Conservation (phyloP, 495 filamentous ascomycete genomes). For the Lophium mytilinum region DNA sequence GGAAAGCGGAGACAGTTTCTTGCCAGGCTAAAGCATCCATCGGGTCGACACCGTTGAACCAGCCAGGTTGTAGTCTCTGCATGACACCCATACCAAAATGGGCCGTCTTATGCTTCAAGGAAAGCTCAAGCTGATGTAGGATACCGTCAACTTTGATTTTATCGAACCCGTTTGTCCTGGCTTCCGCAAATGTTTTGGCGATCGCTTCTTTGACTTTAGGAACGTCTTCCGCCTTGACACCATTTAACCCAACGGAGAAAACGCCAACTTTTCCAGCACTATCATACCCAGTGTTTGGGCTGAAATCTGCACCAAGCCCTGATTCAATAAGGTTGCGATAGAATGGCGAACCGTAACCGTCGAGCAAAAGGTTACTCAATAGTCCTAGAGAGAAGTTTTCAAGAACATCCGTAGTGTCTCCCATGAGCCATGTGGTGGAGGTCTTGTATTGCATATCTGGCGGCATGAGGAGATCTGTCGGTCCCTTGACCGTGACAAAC, state of each 20-base stretch:
- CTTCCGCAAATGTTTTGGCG: conserved; percentile 55
- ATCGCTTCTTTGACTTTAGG: conserved; percentile 66
- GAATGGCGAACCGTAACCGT: conserved; percentile 91
- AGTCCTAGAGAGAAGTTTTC: conserved; percentile 82
- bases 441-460: conserved; percentile 85
- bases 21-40: conserved; percentile 88
- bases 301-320: conserved; percentile 85
- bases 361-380: conserved; percentile 71
- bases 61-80: conserved; percentile 75
- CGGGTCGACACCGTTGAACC: conserved; percentile 93
- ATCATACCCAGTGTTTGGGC: conserved; percentile 88
- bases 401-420: conserved; percentile 67
- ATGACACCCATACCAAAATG: conserved; percentile 88
- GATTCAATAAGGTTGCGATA: conserved; percentile 87
- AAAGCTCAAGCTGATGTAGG: conserved; percentile 84
- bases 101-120: conserved; percentile 87
- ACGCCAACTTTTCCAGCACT: conserved; percentile 63
- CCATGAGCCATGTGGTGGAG: conserved; percentile 85
- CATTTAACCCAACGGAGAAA: conserved; percentile 84
- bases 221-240: conserved; percentile 71
- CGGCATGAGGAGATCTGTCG: conserved; percentile 80
- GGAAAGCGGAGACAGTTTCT: conserved; percentile 73
- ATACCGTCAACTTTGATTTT: conserved; percentile 84
- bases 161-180: conserved; percentile 69
- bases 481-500: conserved; percentile 64